Conservation (phyloP, 257 asterid genomes). For the Nicotiana noctiflora region DNA sequence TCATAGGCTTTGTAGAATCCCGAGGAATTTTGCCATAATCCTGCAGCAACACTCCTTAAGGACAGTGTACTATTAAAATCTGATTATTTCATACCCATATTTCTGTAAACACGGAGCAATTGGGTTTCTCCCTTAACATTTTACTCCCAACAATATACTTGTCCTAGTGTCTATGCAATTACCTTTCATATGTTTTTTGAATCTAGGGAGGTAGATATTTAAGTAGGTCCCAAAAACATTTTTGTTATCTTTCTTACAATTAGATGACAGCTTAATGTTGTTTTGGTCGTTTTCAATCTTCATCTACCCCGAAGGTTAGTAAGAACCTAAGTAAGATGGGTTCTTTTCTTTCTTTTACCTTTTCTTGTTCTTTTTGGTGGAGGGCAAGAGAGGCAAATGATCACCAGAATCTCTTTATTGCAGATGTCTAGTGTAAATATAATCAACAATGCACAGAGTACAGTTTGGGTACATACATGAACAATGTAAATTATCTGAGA, state of each 20-base stretch:
- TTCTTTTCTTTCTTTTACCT: neutral
- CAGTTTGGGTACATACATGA: neutral
- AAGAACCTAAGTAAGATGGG: neutral
- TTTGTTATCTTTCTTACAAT: neutral
- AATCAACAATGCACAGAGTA: neutral
- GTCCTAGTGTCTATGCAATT: too few species aligned
- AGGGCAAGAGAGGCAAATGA: neutral
- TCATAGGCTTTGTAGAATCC: too few species aligned
- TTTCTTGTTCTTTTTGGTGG: neutral
- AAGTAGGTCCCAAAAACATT: neutral
- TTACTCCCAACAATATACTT: too few species aligned
- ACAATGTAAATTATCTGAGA: neutral
- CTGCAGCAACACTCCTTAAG: too few species aligned
- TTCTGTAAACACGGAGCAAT: too few species aligned
- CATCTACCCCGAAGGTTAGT: neutral
- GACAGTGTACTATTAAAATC: too few species aligned
- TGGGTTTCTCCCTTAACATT: too few species aligned
- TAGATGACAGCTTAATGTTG: neutral
- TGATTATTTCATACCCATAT: too few species aligned
- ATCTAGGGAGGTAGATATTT: too few species aligned
- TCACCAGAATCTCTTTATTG: neutral
- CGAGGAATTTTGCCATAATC: too few species aligned
- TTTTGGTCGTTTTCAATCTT: neutral
- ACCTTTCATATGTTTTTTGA: too few species aligned
- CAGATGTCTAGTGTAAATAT: too few species aligned